These are phyloP conservation scores for Rhizopogon sp. DNA, from an alignment of 768 basidiomycete genomes.

Conservation along the genomic window DNA sequence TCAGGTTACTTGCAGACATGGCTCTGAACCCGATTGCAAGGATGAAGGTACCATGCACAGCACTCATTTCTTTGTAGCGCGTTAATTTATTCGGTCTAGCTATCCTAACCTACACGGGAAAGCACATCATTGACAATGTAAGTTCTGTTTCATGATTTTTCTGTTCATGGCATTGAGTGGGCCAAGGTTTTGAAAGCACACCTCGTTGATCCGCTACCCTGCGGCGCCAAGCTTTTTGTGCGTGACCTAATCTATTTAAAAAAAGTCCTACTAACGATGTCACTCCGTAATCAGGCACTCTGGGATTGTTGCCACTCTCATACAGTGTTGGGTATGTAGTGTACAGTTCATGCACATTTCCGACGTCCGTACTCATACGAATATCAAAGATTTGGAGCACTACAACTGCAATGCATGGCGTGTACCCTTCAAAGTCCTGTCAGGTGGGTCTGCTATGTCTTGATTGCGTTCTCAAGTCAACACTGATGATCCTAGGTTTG, in stretches of 20 bases:
- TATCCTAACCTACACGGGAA: conserved; percentile 8
- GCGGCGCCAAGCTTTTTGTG: conserved; percentile 22
- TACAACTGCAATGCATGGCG: conserved; percentile 12
- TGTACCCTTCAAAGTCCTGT: neutral
- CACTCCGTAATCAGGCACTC: conserved; percentile 13
- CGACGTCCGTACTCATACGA: neutral
- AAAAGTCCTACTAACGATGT: neutral
- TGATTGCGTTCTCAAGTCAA: neutral
- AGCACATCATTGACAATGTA: conserved; percentile 21
- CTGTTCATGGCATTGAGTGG: neutral
- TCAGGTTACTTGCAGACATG: conserved; percentile 38
- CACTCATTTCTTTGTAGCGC: neutral
- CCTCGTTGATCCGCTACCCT: conserved; percentile 20
- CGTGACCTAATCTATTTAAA: conserved; percentile 2
- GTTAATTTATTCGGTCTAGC: conserved; percentile 3
- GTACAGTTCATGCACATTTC: neutral
- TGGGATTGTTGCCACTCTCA: conserved; percentile 26
- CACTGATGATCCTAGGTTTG: neutral
- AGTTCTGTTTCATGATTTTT: conserved; percentile 18
- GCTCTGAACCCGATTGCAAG: conserved; percentile 43
- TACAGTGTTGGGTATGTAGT: conserved; percentile 19
- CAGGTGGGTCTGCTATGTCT: neutral
- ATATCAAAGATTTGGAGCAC: conserved; percentile 21
- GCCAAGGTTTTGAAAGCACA: conserved; percentile 17
- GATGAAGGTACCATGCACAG: conserved; percentile 40